Evolutionary conservation across 306 rosid genomes (phyloP), one percentile per base, ranked within the genome.

Genomic region (Boehmeria nivea): DNA sequence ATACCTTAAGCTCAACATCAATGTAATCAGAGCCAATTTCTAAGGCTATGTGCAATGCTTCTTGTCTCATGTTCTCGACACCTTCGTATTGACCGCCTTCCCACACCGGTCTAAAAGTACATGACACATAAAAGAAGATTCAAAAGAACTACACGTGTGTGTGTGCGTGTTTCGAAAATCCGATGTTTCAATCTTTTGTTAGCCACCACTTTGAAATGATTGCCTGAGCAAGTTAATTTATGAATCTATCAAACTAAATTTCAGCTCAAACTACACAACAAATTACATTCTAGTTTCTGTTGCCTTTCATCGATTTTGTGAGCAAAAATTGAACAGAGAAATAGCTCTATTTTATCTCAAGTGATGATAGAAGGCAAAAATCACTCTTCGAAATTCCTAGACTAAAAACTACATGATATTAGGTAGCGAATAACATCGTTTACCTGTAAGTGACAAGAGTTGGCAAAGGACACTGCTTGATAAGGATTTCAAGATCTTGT

Each of bases 11-110:
- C 67, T 84, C 94, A 46, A 81, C 53, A 26, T 84, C 94, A 38
- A 84, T 74, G 43, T 68, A 78, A 69, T 76, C 74, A 4, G 81
- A 81, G 14, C 83, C 86, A 65, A 81, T 14, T 54, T 84, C 81
- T 77, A 71, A 51, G 54, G 75, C 75, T 28, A 44, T 2, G 36
- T 31, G 53, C 40, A 84, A 75, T 40, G 81, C 81, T 33, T 50
- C 63, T 56, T 52, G 81, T 31, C 94, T 69, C 64, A 65, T 50
- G 40, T 15, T 76, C 54, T 84, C 94, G 61, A 81, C 83, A 13
- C 88, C 86, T 12, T 73, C 60, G 12, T 78, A 81, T 23, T 56
- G 58, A 16, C 94, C 88, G 44, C 94, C 83, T 60, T 81, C 88
- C 85, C 94, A 78, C 38, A 44, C 59, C 48, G 94, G 88, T 59